phyloP scores from a whole-genome alignment of 306 rosid genomes.

The Phaseolus lunatus region DNA sequence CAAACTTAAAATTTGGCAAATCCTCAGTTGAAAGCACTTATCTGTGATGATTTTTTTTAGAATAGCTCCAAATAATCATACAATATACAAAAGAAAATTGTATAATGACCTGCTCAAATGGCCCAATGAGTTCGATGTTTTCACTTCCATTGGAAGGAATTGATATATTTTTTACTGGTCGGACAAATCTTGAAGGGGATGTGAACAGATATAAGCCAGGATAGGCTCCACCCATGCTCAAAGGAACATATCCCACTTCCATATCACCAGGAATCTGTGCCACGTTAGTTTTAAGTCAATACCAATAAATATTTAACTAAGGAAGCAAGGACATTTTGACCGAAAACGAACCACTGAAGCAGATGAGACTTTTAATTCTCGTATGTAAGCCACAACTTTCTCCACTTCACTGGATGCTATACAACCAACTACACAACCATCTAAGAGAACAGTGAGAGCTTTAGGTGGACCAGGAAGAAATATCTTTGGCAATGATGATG shows the following conservation, averaged over 20 bases:
- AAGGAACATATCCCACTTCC: constrained; percentile 94
- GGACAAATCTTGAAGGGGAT: constrained; percentile 81
- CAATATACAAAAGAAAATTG: constrained; percentile 3
- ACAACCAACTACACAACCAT: constrained; percentile 83
- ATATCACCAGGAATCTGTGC: constrained; percentile 87
- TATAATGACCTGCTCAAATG: constrained; percentile 88
- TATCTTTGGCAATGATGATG: constrained; percentile 66
- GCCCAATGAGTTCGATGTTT: constrained; percentile 85
- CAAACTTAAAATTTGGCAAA: not conserved
- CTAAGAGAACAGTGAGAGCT: constrained; percentile 75
- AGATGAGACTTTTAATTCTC: constrained; percentile 74
- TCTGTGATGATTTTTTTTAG: constrained; percentile 1
- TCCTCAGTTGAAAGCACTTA: not conserved
- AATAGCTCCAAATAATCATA: constrained; percentile 3
- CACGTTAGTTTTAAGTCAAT: constrained; percentile 36
- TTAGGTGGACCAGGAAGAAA: constrained; percentile 80
- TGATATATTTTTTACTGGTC: constrained; percentile 86
- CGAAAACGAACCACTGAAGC: constrained; percentile 63
- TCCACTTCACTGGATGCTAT: constrained; percentile 75
- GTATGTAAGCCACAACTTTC: constrained; percentile 80
- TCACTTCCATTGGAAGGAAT: constrained; percentile 61
- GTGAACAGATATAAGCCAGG: constrained; percentile 91
- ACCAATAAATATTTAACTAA: constrained; percentile 28
- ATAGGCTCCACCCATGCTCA: constrained; percentile 90
- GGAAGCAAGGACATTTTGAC: constrained; percentile 18